Evolutionary conservation across 208 protist genomes (phyloP).

Genomic region (Trypanosoma cruzi): DNA sequence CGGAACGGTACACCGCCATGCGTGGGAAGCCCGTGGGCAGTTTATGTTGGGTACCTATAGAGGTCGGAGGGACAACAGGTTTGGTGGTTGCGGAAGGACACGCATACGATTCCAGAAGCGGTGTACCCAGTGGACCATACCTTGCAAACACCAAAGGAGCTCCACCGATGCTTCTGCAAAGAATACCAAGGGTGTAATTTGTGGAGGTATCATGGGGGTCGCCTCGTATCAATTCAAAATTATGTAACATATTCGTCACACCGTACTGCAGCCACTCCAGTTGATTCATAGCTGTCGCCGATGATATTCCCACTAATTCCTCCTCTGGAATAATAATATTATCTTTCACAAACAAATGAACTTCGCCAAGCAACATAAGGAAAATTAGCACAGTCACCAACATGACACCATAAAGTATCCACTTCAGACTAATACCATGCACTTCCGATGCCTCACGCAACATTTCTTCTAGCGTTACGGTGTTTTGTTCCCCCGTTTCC

Average conservation of each 20-base stretch:
- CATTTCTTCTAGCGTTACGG: conserved; percentile 39
- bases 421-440: conserved; percentile 63
- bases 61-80: neutral
- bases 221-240: neutral
- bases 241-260: conserved; percentile 23
- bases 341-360: conserved; percentile 51
- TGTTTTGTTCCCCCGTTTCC: neutral
- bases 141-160: conserved; percentile 24
- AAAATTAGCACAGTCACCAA: conserved; percentile 58
- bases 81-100: conserved; percentile 1
- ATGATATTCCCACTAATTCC: conserved; percentile 37
- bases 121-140: conserved; percentile 10
- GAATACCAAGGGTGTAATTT: neutral
- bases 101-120: conserved; percentile 2
- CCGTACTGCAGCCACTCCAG: conserved; percentile 35
- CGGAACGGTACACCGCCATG: conserved; percentile 25
- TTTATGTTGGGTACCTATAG: neutral
- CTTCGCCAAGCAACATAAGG: conserved; percentile 51
- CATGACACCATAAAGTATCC: conserved; percentile 66
- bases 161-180: conserved; percentile 17
- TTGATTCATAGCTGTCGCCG: conserved; percentile 34
- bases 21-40: neutral
- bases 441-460: conserved; percentile 53
- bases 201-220: no score
- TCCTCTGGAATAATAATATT: conserved; percentile 38